Evolutionary conservation across 1,284 basidiomycete species (phyloP), one percentile per base, ranked within the genome.

Genomic region (Bondarzewia mesenterica): DNA sequence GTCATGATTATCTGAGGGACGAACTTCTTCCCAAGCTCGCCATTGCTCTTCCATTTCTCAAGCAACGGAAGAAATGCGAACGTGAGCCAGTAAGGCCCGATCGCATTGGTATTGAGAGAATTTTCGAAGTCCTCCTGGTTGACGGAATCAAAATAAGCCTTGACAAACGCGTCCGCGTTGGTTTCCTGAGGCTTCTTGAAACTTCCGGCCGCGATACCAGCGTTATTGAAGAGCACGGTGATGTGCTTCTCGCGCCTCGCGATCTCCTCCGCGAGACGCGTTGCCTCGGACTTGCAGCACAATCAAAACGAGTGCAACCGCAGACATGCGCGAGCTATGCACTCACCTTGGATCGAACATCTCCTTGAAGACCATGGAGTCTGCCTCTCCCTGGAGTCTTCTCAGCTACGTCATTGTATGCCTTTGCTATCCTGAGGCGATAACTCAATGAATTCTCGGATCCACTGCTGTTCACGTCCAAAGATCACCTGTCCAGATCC

Each of bases 1-100:
- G 74, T 77, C 71, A 75, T 75, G 41, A 76, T 60, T 22, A 77
- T 60, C 57, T 75, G 73, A 1, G 74, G 73, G 1, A 66, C 71
- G 54, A 75, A 75, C 41, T 62, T 65, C 50, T 65, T 49, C 10
- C 50, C 36, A 14, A 49, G 35, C 23, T 43, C 20, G 23, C 45
- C 32, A 12, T 37, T 41, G 18, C 14, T 23, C 35, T 63, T 74
- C 73, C 74, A 75, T 49, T 65, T 67, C 57, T 75, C 74, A 18
- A 77, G 62, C 6, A 76, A 59, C 6, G 73, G 74, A 5, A 77
- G 63, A 58, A 76, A 77, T 4, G 74, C 73, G 53, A 75, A 71
- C 1, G 72, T 73, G 32, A 77, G 60, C 72, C 72, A 76, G 56
- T 74, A 77, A 0, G 72, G 68, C 0, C 71, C 73, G 12, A 74